A percentile compares a stretch with the other conserved stretches of the same genome.
These are phyloP conservation scores for Epichloe scottii DNA, from an alignment of 2,329 filamentous ascomycete genomes.

Conservation along the genomic window DNA sequence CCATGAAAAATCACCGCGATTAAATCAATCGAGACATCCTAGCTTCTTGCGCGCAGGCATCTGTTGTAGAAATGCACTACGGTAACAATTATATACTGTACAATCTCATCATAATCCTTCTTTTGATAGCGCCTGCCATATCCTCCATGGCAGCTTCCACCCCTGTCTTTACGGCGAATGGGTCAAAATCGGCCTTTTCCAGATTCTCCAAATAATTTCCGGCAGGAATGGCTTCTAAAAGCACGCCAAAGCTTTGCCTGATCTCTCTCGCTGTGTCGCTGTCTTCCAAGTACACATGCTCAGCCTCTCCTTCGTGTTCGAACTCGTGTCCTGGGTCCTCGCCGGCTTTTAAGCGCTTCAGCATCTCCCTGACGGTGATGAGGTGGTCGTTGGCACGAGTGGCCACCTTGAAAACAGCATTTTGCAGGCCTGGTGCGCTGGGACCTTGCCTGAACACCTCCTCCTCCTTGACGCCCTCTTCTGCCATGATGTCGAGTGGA, in stretches of 20 bases:
- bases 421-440: constrained; percentile 66
- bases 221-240: constrained; percentile 70
- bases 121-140: constrained; percentile 41
- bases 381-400: constrained; percentile 92
- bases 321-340: constrained; percentile 72
- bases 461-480: constrained; percentile 70
- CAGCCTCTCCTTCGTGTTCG: constrained; percentile 72
- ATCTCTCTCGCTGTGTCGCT: constrained; percentile 29
- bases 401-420: constrained; percentile 84
- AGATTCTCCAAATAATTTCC: constrained; percentile 66
- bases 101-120: constrained; percentile 28
- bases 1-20: too few relatives aligned
- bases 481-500: constrained; percentile 81
- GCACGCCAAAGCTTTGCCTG: constrained; percentile 59
- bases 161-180: constrained; percentile 50
- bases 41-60: not conserved
- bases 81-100: not conserved
- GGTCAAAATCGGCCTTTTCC: constrained; percentile 73
- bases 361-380: constrained; percentile 86
- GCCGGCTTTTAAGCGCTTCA: constrained; percentile 64
- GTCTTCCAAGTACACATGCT: constrained; percentile 36
- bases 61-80: not conserved
- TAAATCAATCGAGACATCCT: too few relatives aligned
- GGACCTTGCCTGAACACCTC: constrained; percentile 75
- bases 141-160: constrained; percentile 79